Percentiles rank a stretch among this genome's conserved stretches.
Evolutionary conservation across 2,329 filamentous ascomycete genomes (phyloP).

Genomic region (Malbranchea cinnamomea): DNA sequence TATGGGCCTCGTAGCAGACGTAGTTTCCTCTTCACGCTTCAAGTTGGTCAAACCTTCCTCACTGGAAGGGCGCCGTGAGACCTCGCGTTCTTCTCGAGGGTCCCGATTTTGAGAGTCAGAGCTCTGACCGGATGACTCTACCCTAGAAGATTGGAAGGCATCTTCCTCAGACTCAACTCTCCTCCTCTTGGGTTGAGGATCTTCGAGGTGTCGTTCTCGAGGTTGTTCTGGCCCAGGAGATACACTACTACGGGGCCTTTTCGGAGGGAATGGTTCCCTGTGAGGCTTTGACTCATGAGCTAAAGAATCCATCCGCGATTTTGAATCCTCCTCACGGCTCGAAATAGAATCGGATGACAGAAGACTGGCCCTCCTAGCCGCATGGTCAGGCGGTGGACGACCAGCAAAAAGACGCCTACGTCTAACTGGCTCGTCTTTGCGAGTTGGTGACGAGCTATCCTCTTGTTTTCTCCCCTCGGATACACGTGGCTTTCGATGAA

Average conservation of each 20-base stretch:
- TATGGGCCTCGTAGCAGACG: too few species aligned
- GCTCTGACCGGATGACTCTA: too few species aligned
- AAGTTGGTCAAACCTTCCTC: too few species aligned
- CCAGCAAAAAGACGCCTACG: slow-evolving; percentile 27
- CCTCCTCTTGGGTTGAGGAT: slow-evolving; percentile 28
- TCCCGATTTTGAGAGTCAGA: too few species aligned
- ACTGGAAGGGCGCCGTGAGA: too few species aligned
- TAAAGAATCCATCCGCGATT: slow-evolving; percentile 17
- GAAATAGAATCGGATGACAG: slow-evolving; percentile 27
- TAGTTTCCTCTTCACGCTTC: too few species aligned
- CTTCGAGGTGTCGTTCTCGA: slow-evolving; percentile 19
- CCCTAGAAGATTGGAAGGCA: slow-evolving; percentile 10
- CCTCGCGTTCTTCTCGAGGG: too few species aligned
- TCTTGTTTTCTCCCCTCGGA: not conserved
- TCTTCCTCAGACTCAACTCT: slow-evolving; percentile 27
- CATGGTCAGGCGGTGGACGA: slow-evolving; percentile 23
- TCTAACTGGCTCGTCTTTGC: slow-evolving; percentile 23
- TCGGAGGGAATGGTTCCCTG: slow-evolving; percentile 16
- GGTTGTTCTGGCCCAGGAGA: slow-evolving; percentile 27
- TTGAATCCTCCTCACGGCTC: slow-evolving; percentile 22
- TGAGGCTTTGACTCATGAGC: slow-evolving; percentile 13
- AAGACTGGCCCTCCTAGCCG: slow-evolving; percentile 18
- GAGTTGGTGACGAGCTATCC: slow-evolving; percentile 8
- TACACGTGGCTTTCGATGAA: not conserved
- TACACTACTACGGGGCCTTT: slow-evolving; percentile 27